Evolutionary conservation across 2,329 filamentous ascomycete genomes (phyloP).

Genomic region (Macrophomina phaseolina): DNA sequence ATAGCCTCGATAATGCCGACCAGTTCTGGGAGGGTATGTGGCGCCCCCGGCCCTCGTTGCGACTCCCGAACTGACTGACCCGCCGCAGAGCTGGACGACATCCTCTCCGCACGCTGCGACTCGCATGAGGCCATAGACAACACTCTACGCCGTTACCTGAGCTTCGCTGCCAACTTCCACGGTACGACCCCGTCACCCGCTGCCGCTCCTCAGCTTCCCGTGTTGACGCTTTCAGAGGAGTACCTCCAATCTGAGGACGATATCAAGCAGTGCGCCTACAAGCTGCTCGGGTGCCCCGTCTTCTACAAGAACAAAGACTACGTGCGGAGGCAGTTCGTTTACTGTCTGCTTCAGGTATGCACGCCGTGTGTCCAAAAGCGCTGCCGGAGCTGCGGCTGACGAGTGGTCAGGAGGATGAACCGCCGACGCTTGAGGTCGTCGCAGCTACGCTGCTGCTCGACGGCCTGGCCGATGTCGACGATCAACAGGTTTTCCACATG

Average conservation of each 20-base stretch:
- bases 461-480: slow-evolving; percentile 76
- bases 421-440: slow-evolving; percentile 79
- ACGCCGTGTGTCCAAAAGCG: slow-evolving; percentile 20
- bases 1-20: slow-evolving; percentile 76
- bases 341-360: slow-evolving; percentile 75
- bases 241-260: slow-evolving; percentile 79
- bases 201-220: slow-evolving; percentile 1
- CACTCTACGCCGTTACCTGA: slow-evolving; percentile 81
- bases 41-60: slow-evolving; percentile 3
- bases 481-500: slow-evolving; percentile 73
- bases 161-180: slow-evolving; percentile 76
- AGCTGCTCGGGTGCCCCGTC: slow-evolving; percentile 75
- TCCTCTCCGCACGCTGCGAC: slow-evolving; percentile 64
- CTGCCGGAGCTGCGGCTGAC: neutral
- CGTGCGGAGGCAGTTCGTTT: slow-evolving; percentile 89
- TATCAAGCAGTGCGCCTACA: slow-evolving; percentile 78
- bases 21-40: slow-evolving; percentile 86
- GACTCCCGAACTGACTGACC: slow-evolving; percentile 12
- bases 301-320: slow-evolving; percentile 81
- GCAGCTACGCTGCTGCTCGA: slow-evolving; percentile 86
- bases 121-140: slow-evolving; percentile 79
- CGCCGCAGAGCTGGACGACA: slow-evolving; percentile 67
- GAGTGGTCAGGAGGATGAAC: slow-evolving; percentile 75
- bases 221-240: slow-evolving; percentile 58
- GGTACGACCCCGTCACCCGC: slow-evolving; percentile 47